These are phyloP conservation scores for Geotrichum cucujoidarum DNA, from an alignment of 1,139 yeast species.

Conservation along the genomic window DNA sequence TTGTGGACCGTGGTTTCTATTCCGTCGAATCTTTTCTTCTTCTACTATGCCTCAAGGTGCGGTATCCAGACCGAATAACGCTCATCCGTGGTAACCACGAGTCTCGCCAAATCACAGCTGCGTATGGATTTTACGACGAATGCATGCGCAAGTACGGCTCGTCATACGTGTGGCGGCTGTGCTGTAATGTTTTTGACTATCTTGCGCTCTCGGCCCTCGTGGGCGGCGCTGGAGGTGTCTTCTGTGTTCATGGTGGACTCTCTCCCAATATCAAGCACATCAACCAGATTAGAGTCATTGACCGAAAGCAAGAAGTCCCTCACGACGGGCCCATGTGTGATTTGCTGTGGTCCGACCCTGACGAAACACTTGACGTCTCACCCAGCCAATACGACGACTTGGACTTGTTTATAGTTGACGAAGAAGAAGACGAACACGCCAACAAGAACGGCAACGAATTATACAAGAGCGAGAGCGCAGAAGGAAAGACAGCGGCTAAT, in stretches of 20 bases:
- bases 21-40: conserved; percentile 81
- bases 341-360: conserved; percentile 95
- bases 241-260: conserved; percentile 95
- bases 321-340: conserved; percentile 99
- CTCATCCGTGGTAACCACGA: conserved; percentile 95
- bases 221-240: conserved; percentile 68
- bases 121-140: conserved; percentile 96
- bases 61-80: conserved; percentile 93
- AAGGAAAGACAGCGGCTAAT: neutral
- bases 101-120: conserved; percentile 95
- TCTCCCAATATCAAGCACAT: conserved; percentile 83
- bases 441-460: neutral
- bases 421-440: conserved; percentile 12
- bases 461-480: neutral
- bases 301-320: conserved; percentile 92
- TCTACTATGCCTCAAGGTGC: conserved; percentile 71
- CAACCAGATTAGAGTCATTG: conserved; percentile 78
- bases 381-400: conserved; percentile 8
- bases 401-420: conserved; percentile 9
- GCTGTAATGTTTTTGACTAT: conserved; percentile 80
- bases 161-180: conserved; percentile 84
- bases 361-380: conserved; percentile 47
- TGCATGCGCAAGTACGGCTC: conserved; percentile 91
- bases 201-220: conserved; percentile 88
- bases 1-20: conserved; percentile 95